These are phyloP conservation scores for Chaetomium fimeti DNA, from an alignment of 495 filamentous ascomycete genomes.

Conservation along the genomic window DNA sequence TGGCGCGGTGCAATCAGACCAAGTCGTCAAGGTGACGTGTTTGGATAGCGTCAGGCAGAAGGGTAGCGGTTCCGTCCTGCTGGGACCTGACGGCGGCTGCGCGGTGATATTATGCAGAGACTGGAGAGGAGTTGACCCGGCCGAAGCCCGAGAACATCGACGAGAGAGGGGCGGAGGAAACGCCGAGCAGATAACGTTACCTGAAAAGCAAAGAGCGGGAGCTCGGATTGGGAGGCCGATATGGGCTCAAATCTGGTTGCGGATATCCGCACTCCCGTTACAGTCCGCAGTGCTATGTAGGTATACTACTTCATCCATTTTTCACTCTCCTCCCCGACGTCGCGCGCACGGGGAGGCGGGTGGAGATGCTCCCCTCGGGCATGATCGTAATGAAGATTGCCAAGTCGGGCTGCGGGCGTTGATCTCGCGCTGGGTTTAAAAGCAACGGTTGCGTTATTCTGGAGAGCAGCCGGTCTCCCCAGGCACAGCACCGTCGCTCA, in stretches of 20 bases:
- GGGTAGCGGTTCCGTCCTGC: constrained; percentile 18
- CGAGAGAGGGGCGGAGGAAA: not conserved
- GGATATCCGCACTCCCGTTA: constrained; percentile 11
- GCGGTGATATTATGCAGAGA: constrained; percentile 1
- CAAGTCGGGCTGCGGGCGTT: constrained; percentile 5
- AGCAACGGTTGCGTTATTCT: not conserved
- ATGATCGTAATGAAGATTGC: not conserved
- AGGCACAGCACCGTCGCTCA: constrained; percentile 4
- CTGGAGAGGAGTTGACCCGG: not conserved
- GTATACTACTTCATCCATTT: too few species aligned
- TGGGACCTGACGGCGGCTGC: constrained; percentile 16
- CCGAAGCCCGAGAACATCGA: not conserved
- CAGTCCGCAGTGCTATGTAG: not conserved
- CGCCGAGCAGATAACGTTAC: not conserved
- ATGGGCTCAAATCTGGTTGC: not conserved
- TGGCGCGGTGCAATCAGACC: not conserved
- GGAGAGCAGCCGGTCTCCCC: not conserved
- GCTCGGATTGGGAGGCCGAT: constrained; percentile 13
- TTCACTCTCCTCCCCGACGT: not conserved
- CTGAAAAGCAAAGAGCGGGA: not conserved
- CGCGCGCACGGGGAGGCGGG: not conserved
- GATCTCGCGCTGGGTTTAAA: not conserved
- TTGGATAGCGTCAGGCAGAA: constrained; percentile 10
- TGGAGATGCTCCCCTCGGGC: not conserved
- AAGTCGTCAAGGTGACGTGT: not conserved